phyloP scores from a whole-genome alignment of 805 yeast species.

The Yarrowia deformans region DNA sequence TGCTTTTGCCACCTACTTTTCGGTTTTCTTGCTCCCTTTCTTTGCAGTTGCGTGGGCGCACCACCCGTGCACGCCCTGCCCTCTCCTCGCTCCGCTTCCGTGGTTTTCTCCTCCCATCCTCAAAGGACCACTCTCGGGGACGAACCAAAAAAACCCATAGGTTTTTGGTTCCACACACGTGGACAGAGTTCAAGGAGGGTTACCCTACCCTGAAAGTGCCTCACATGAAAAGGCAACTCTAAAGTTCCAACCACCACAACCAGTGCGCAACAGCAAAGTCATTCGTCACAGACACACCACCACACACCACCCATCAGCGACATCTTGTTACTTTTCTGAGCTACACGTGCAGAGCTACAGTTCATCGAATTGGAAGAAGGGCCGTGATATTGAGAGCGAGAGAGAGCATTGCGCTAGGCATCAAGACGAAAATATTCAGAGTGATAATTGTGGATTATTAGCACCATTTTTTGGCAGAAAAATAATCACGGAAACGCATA shows the following conservation, averaged over 20 bases:
- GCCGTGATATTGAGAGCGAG: conserved; percentile 40
- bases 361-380: conserved; percentile 39
- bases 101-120: neutral
- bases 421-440: conserved; percentile 18
- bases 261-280: conserved; percentile 37
- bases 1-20: neutral
- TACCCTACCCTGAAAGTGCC: conserved; percentile 39
- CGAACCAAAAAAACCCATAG: neutral
- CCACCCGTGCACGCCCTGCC: neutral
- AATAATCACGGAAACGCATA: conserved; percentile 29
- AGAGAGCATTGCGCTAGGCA: conserved; percentile 39
- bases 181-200: conserved; percentile 34
- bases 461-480: conserved; percentile 21
- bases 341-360: conserved; percentile 35
- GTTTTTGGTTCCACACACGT: conserved; percentile 23
- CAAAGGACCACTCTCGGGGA: neutral
- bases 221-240: conserved; percentile 31
- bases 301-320: conserved; percentile 33
- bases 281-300: conserved; percentile 38
- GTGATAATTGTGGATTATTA: conserved; percentile 28
- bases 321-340: conserved; percentile 26
- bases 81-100: neutral
- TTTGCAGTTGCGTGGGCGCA: neutral
- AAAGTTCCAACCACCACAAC: conserved; percentile 37
- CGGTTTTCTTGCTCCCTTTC: neutral